A percentile compares a stretch with the other conserved stretches of the same genome.
phyloP scores from a whole-genome alignment of 2,329 filamentous ascomycete species.

The Trichoderma aggressivum region DNA sequence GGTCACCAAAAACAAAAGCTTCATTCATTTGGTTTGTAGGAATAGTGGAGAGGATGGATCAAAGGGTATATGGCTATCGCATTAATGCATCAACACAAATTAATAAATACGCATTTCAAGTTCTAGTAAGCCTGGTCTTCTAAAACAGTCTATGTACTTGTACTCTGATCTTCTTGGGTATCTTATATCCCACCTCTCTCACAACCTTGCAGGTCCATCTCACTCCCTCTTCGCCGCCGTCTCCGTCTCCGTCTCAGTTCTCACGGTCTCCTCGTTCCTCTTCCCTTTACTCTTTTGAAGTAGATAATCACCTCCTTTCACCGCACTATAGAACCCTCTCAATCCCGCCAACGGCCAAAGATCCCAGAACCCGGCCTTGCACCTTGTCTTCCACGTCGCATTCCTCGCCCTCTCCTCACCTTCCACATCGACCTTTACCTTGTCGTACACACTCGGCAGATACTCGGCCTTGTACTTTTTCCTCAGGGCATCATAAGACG shows the following conservation, averaged over 20 bases:
- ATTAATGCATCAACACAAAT: background rate
- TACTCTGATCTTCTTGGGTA: background rate
- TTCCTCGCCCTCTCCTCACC: constrained; percentile 31
- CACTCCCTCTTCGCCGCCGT: background rate
- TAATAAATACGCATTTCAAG: background rate
- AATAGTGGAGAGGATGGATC: background rate
- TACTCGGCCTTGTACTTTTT: constrained; percentile 56
- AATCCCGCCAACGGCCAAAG: constrained; percentile 45
- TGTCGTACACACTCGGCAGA: constrained; percentile 64
- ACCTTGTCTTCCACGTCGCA: constrained; percentile 32
- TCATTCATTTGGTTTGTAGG: background rate
- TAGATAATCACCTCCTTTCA: constrained; percentile 46
- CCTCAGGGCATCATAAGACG: constrained; percentile 57
- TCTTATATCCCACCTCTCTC: background rate
- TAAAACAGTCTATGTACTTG: background rate
- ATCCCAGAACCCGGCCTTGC: constrained; percentile 26
- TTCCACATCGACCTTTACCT: constrained; percentile 53
- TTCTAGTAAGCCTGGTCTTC: background rate
- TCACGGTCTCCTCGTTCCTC: background rate
- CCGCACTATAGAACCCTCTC: constrained; percentile 45
- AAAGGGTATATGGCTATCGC: constrained; percentile 2
- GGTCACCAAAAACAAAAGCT: background rate
- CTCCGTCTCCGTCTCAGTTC: background rate
- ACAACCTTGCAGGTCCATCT: background rate
- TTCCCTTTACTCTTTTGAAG: constrained; percentile 34